Evolutionary conservation across 257 asterid genomes (phyloP), one percentile per base, ranked within the genome.

Genomic region (Echium plantagineum): DNA sequence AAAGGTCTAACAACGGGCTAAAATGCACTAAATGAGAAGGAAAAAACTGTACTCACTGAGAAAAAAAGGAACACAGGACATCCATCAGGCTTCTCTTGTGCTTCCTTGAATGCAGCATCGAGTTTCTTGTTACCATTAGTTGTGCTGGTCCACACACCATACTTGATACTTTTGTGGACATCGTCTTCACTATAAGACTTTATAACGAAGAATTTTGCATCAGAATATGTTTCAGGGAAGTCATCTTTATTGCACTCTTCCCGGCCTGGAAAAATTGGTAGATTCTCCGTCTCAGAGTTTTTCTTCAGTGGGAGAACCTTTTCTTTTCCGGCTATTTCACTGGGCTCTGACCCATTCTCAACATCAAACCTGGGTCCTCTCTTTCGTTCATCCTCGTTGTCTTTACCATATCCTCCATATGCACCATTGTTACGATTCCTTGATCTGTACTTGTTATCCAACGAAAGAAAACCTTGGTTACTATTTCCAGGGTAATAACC

Each of bases 191-290:
- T 78, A 62, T 78, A 78, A 12, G 84, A 78, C 60, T 78, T 86
- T 22, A 83, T 83, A 15, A 85, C 74, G 47, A 80, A 85, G 59
- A 83, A 85, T 72, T 75, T 85, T 13, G 82, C 89, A 73, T 81
- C 82, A 1, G 77, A 17, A 32, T 80, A 83, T 4, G 71, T 68
- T 52, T 69, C 86, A 0, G 79, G 73, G 21, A 85, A 83, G 64
- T 83, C 88, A 3, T 72, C 69, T 35, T 22, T 57, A 72, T 85
- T 85, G 70, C 69, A 85, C 47, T 78, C 86, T 49, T 83, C 91
- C 18, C 82, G 72, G 21, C 78, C 83, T 5, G 85, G 83, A 7
- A 62, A 47, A 20, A 56, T 59, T 64, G 66, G 70, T 5, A 68
- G 59, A 47, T 59, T 71, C 49, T 66, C 79, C 68, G 76, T 48